Evolutionary conservation across 805 yeast genomes (phyloP).

Genomic region (Saccharomycopsis capsularis): DNA sequence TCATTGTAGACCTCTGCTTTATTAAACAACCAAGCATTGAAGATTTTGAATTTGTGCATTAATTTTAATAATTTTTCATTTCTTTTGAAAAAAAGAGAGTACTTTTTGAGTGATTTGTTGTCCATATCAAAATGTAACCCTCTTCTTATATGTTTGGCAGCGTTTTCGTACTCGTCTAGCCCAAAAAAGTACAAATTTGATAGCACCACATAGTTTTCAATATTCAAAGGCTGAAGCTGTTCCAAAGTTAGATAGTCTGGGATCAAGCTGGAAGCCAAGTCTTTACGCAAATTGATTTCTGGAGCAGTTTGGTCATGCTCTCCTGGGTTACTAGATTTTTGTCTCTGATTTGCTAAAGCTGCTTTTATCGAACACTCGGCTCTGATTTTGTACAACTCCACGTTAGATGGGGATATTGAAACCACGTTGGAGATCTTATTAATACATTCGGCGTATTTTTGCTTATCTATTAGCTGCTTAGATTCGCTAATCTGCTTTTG

Average conservation of each 20-base stretch:
- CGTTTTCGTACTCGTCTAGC: slow-evolving; percentile 44
- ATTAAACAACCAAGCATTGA: slow-evolving; percentile 33
- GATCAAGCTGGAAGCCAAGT: slow-evolving; percentile 13
- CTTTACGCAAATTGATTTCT: slow-evolving; percentile 3
- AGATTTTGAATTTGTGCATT: slow-evolving; percentile 39
- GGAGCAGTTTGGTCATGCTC: background rate
- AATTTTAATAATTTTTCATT: slow-evolving; percentile 31
- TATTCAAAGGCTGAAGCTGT: slow-evolving; percentile 13
- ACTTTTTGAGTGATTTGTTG: slow-evolving; percentile 45
- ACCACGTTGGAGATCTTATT: slow-evolving; percentile 13
- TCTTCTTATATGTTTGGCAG: slow-evolving; percentile 47
- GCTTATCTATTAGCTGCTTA: background rate
- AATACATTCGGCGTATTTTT: slow-evolving; percentile 15
- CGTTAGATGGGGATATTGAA: slow-evolving; percentile 10
- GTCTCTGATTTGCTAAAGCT: slow-evolving; percentile 13
- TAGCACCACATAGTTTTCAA: slow-evolving; percentile 19
- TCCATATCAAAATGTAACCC: slow-evolving; percentile 80
- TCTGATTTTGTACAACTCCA: slow-evolving; percentile 14
- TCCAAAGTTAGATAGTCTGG: slow-evolving; percentile 16
- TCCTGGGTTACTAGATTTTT: background rate
- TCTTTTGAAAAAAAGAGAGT: slow-evolving; percentile 35
- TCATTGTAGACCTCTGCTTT: slow-evolving; percentile 28
- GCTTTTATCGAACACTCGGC: slow-evolving; percentile 15
- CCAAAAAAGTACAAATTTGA: slow-evolving; percentile 42
- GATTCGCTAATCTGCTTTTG: slow-evolving; percentile 4